Conservation (phyloP, 352 stramenopile genomes). For the Aphanomyces invadans region DNA sequence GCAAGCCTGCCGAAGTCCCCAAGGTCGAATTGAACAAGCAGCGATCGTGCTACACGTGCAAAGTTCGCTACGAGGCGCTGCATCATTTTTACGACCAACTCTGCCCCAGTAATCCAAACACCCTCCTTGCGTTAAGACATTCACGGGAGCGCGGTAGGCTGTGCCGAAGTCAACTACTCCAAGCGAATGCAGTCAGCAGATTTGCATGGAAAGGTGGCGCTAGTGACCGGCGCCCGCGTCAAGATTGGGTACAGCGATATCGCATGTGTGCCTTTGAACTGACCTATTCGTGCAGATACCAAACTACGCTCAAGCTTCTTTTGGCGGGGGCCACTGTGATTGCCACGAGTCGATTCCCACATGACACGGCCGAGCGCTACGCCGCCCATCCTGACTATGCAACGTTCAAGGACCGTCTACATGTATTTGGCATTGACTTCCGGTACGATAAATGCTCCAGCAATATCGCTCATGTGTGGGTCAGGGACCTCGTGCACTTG, state of each 20-base stretch:
- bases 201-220: slow-evolving; percentile 82
- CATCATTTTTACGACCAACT: slow-evolving; percentile 96
- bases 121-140: neutral
- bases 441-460: slow-evolving; percentile 28
- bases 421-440: slow-evolving; percentile 95
- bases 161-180: slow-evolving; percentile 89
- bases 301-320: slow-evolving; percentile 91
- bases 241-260: slow-evolving; percentile 90
- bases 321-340: slow-evolving; percentile 89
- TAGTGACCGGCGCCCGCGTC: slow-evolving; percentile 93
- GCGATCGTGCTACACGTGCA: slow-evolving; percentile 96
- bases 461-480: neutral
- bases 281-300: slow-evolving; percentile 47
- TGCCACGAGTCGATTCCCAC: slow-evolving; percentile 93
- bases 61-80: slow-evolving; percentile 90
- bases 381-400: slow-evolving; percentile 88
- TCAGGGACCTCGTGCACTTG: slow-evolving; percentile 85
- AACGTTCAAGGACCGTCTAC: slow-evolving; percentile 88
- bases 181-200: slow-evolving; percentile 91
- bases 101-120: slow-evolving; percentile 53
- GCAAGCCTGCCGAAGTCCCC: slow-evolving; percentile 22
- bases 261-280: too few relatives aligned
- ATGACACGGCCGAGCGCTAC: slow-evolving; percentile 87
- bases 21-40: slow-evolving; percentile 33
- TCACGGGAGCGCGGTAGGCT: too few relatives aligned